Conservation (phyloP, 179 eudicot genomes). For the Beta lomatogona region DNA sequence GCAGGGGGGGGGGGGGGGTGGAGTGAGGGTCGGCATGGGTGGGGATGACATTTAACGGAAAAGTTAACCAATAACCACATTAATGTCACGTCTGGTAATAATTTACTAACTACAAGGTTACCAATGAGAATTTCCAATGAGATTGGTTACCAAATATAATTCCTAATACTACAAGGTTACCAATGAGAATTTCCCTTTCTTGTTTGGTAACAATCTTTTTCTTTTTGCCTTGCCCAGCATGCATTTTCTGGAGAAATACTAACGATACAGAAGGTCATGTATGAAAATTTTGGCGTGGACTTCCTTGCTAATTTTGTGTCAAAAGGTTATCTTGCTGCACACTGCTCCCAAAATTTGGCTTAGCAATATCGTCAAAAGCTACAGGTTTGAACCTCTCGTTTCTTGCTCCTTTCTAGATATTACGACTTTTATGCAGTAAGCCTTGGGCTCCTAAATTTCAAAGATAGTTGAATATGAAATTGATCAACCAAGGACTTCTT, state of each 20-base stretch:
- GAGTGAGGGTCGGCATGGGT: too few species aligned
- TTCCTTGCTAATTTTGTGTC: conserved; percentile 70
- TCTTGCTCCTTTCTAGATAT: not conserved
- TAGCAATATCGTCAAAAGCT: conserved; percentile 85
- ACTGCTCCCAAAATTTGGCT: conserved; percentile 86
- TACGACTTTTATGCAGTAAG: not conserved
- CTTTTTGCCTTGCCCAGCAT: conserved; percentile 46
- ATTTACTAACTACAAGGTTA: too few species aligned
- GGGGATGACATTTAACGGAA: too few species aligned
- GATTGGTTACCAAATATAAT: too few species aligned
- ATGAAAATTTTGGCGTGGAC: conserved; percentile 83
- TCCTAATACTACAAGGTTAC: too few species aligned
- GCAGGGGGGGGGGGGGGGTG: too few species aligned
- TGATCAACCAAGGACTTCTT: conserved; percentile 7
- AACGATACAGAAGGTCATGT: conserved; percentile 89
- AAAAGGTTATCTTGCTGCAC: conserved; percentile 62
- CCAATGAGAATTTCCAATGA: too few species aligned
- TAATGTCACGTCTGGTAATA: too few species aligned
- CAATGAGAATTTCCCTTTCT: too few species aligned
- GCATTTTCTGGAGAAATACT: too few species aligned
- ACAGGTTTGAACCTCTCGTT: conserved; percentile 47
- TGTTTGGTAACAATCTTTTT: conserved; percentile 3
- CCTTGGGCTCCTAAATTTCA: not conserved
- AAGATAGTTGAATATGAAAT: not conserved
- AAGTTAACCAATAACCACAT: too few species aligned